These are phyloP conservation scores for Xylaria sp. DNA, from an alignment of 2,329 filamentous ascomycete species.

Conservation along the genomic window DNA sequence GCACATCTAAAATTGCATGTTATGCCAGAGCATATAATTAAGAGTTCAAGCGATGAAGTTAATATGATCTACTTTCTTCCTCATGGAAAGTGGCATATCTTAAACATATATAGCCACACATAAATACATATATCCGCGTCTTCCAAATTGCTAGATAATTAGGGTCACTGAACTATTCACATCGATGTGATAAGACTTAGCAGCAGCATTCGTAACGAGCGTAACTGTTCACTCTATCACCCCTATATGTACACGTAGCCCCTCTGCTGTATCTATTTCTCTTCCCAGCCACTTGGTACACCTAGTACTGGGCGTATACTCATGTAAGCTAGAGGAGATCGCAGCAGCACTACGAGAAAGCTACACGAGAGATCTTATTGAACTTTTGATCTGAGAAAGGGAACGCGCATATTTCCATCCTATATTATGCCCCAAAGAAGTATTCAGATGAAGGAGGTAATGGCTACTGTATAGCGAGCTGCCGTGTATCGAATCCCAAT, in stretches of 20 bases:
- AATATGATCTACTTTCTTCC: background rate
- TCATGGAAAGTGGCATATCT: background rate
- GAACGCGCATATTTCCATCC: background rate
- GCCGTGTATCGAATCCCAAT: slow-evolving; percentile 2
- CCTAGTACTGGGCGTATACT: no score
- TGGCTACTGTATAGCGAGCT: background rate
- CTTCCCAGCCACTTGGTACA: background rate
- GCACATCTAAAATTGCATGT: no score
- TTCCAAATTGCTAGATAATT: no score
- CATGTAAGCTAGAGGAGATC: background rate
- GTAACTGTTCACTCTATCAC: background rate
- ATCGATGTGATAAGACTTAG: background rate
- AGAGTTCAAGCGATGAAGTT: background rate
- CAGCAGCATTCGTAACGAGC: background rate
- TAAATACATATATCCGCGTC: no score
- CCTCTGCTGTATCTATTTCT: background rate
- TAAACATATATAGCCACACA: background rate
- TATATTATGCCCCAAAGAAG: background rate
- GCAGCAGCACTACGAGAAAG: background rate
- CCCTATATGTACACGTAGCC: no score
- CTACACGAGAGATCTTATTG: background rate
- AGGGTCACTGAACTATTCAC: background rate
- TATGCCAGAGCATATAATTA: no score
- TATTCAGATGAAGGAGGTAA: background rate
- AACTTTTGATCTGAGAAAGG: background rate